These are phyloP conservation scores for Nakazawaea sp. DNA, from an alignment of 805 yeast genomes.

Conservation along the genomic window DNA sequence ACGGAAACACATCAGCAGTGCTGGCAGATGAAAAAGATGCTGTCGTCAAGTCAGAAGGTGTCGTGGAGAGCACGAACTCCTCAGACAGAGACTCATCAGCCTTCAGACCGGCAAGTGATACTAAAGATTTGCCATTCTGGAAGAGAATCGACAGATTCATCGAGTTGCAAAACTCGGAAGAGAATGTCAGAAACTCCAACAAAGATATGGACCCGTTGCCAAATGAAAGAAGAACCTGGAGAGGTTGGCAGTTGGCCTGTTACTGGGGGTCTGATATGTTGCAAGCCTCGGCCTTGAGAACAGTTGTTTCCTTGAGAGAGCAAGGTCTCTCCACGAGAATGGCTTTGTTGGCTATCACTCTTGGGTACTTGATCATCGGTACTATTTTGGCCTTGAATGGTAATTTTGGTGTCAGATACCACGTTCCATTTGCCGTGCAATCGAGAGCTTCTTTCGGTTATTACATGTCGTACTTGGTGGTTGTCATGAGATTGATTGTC, in stretches of 20 bases:
- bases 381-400: conserved; percentile 19
- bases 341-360: conserved; percentile 14
- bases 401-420: conserved; percentile 26
- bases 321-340: conserved; percentile 18
- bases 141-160: conserved; percentile 5
- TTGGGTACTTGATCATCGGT: conserved; percentile 17
- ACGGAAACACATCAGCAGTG: too few species aligned
- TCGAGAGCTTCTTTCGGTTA: conserved; percentile 26
- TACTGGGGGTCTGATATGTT: conserved; percentile 21
- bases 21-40: too few species aligned
- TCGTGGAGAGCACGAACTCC: neutral
- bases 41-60: neutral
- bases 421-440: conserved; percentile 28
- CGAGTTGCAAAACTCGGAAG: conserved; percentile 8
- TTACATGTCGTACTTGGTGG: conserved; percentile 23
- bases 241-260: conserved; percentile 16
- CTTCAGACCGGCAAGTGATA: too few species aligned
- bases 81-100: neutral
- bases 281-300: conserved; percentile 17
- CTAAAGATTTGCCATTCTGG: too few species aligned
- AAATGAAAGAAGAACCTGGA: conserved; percentile 18
- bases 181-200: conserved; percentile 7
- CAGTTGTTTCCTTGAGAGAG: conserved; percentile 14
- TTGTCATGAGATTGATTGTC: conserved; percentile 26
- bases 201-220: conserved; percentile 17